These are phyloP conservation scores for Fusarium setosum DNA, from an alignment of 2,329 filamentous ascomycete genomes.

Conservation along the genomic window DNA sequence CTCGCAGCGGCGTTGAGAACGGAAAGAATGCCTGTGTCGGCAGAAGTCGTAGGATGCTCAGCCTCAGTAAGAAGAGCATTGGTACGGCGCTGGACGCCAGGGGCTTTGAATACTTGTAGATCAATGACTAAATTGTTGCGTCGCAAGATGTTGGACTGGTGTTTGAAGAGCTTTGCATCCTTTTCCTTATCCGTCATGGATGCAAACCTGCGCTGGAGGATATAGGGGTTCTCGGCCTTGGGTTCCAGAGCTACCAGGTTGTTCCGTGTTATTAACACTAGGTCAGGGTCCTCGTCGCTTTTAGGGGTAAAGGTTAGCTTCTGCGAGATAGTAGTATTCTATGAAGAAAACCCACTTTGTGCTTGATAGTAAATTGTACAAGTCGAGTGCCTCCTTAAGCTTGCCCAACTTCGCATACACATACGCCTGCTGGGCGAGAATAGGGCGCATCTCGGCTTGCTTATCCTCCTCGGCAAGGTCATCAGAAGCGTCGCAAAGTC, in stretches of 20 bases:
- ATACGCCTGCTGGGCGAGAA: slow-evolving; percentile 81
- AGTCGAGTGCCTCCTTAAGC: slow-evolving; percentile 69
- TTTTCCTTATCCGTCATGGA: slow-evolving; percentile 62
- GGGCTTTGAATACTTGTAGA: slow-evolving; percentile 74
- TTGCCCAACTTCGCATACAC: slow-evolving; percentile 76
- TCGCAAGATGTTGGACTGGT: slow-evolving; percentile 67
- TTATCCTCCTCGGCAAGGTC: slow-evolving; percentile 81
- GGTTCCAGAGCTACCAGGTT: slow-evolving; percentile 64
- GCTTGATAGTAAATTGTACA: slow-evolving; percentile 71
- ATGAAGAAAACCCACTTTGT: slow-evolving; percentile 62
- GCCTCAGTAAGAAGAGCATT: slow-evolving; percentile 50
- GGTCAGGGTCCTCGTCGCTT: slow-evolving; percentile 75
- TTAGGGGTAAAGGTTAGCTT: slow-evolving; percentile 31
- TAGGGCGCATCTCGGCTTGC: slow-evolving; percentile 78
- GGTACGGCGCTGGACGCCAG: slow-evolving; percentile 66
- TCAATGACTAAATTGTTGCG: slow-evolving; percentile 74
- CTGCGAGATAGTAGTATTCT: not conserved
- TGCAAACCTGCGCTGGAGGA: slow-evolving; percentile 71
- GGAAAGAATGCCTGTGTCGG: slow-evolving; percentile 56
- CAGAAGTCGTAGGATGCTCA: slow-evolving; percentile 42
- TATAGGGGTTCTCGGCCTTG: slow-evolving; percentile 70
- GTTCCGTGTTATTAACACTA: slow-evolving; percentile 73
- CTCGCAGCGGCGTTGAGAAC: slow-evolving; percentile 78
- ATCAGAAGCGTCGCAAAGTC: slow-evolving; percentile 78
- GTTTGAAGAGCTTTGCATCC: slow-evolving; percentile 76